Evolutionary conservation across 2,329 filamentous ascomycete species (phyloP), one percentile per base, ranked within the genome.

Genomic region (Aspergillus caelatus): DNA sequence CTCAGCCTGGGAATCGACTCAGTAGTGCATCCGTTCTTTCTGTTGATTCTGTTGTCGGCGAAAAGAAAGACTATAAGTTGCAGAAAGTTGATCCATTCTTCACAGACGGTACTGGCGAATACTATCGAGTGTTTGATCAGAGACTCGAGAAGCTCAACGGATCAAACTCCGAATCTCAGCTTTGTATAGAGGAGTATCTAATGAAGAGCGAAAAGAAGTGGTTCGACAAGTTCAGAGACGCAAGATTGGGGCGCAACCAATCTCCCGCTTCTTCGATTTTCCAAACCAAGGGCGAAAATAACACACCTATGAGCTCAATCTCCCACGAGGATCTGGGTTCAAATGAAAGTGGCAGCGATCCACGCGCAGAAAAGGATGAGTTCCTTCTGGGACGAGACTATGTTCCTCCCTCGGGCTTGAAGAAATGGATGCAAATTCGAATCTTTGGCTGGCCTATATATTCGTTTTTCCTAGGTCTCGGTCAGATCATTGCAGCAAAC

Each of bases 81-180:
- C 88, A 90, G 71, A 87, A 89, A 61, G 86, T 90, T 0, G 87
- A 88, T 67, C 88, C 88, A 2, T 88, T 87, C 77, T 91, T 91
- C 77, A 89, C 85, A 7, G 88, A 90, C 71, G 83, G 84, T 54
- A 86, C 82, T 39, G 88, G 87, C 36, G 81, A 88, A 65, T 90
- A 88, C 73, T 87, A 85, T 66, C 80, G 80, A 64, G 81, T 78
- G 1, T 90, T 89, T 65, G 84, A 86, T 62, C 82, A 84, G 72
- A 85, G 82, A 70, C 81, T 90, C 1, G 83, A 86, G 36, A 74
- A 76, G 2, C 78, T 90, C 19, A 84, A 79, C 53, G 86, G 84
- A 10, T 80, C 82, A 65, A 88, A 85, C 64, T 89, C 87, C 0
- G 83, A 86, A 64, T 82, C 78, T 1, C 79, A 84, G 36, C 78